Evolutionary conservation across 495 filamentous ascomycete genomes (phyloP).

Genomic region (Evernia prunastri): DNA sequence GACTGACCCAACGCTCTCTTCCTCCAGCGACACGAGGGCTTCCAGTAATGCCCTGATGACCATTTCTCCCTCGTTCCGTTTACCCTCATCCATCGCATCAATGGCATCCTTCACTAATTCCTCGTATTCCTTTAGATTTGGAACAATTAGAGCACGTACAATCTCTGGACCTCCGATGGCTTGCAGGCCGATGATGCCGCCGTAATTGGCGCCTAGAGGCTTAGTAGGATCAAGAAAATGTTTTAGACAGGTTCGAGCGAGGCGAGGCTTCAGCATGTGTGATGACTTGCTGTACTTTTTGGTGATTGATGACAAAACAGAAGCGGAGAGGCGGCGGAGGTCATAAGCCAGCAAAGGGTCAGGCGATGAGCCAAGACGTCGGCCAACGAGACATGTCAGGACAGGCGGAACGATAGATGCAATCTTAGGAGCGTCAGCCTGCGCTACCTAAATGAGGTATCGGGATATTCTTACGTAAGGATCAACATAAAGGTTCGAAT

Average conservation of each 20-base stretch:
- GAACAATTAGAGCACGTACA: constrained; percentile 71
- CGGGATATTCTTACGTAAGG: constrained; percentile 59
- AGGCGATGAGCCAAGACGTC: constrained; percentile 59
- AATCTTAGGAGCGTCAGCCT: constrained; percentile 35
- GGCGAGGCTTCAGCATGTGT: constrained; percentile 70
- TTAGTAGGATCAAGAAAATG: constrained; percentile 78
- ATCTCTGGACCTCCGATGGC: constrained; percentile 70
- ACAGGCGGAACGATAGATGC: constrained; percentile 81
- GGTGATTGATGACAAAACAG: constrained; percentile 65
- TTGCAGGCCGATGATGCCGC: constrained; percentile 71
- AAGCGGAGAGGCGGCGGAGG: constrained; percentile 77
- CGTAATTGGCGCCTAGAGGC: constrained; percentile 75
- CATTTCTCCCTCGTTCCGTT: constrained; percentile 54
- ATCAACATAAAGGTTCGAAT: constrained; percentile 74
- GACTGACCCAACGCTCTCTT: constrained; percentile 31
- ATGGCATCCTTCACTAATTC: constrained; percentile 58
- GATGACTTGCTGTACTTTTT: constrained; percentile 69
- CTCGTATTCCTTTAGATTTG: constrained; percentile 74
- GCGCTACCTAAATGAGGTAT: not conserved
- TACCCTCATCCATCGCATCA: constrained; percentile 40
- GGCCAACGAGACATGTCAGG: constrained; percentile 83
- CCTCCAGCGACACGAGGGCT: constrained; percentile 47
- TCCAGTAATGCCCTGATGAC: constrained; percentile 55
- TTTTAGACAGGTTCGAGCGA: constrained; percentile 88
- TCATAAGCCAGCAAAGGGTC: constrained; percentile 60